These are phyloP conservation scores for Naganishia onofrii DNA, from an alignment of 768 basidiomycete genomes.

Conservation along the genomic window DNA sequence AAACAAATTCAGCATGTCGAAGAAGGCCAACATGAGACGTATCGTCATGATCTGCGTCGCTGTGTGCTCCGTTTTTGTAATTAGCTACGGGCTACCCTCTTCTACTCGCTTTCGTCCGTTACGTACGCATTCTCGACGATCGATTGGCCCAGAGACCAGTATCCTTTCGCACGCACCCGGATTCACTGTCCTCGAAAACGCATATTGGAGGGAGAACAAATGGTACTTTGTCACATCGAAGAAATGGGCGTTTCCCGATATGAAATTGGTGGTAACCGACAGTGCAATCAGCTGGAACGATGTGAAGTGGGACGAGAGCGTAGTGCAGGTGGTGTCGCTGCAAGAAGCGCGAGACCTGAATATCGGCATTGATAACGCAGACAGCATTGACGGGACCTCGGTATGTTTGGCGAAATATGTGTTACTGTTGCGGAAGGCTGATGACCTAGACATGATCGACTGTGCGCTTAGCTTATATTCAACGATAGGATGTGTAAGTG, in stretches of 20 bases:
- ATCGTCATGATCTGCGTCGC: background rate
- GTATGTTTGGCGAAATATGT: constrained; percentile 25
- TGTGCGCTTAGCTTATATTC: constrained; percentile 34
- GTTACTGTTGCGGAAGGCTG: too few species aligned
- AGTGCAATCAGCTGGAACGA: background rate
- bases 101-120: background rate
- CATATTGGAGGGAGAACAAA: constrained; percentile 37
- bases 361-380: constrained; percentile 28
- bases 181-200: constrained; percentile 38
- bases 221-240: constrained; percentile 39
- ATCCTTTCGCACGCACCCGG: constrained; percentile 37
- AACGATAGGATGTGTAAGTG: constrained; percentile 40
- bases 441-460: background rate
- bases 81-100: background rate
- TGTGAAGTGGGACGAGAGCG: constrained; percentile 26
- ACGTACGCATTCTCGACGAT: background rate
- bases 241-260: constrained; percentile 35
- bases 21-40: background rate
- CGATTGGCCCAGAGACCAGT: background rate
- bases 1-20: background rate
- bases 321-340: constrained; percentile 26
- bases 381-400: constrained; percentile 32
- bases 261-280: constrained; percentile 26
- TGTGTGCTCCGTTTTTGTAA: background rate
- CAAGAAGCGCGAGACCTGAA: constrained; percentile 25